Conservation (phyloP, 2,329 filamentous ascomycete species). For the Monilinia aucupariae region DNA sequence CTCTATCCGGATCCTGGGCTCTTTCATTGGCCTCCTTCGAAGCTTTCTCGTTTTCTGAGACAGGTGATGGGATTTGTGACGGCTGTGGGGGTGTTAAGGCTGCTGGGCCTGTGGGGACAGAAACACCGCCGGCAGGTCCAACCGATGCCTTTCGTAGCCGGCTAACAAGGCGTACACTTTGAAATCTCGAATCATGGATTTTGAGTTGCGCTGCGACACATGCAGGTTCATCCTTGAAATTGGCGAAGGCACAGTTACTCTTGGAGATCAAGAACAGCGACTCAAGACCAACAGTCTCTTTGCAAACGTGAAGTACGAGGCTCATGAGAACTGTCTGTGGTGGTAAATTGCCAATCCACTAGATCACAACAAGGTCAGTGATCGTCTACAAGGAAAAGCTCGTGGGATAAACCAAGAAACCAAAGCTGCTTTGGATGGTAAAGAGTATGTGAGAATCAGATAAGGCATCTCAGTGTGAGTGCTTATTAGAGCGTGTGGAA, state of each 20-base stretch:
- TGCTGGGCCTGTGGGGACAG: constrained; percentile 32
- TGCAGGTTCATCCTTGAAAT: constrained; percentile 75
- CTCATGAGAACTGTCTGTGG: constrained; percentile 74
- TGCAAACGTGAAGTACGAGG: constrained; percentile 86
- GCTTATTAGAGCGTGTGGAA: not conserved
- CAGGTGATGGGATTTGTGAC: constrained; percentile 27
- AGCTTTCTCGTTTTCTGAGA: constrained; percentile 35
- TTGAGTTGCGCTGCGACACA: constrained; percentile 73
- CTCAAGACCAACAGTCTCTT: constrained; percentile 69
- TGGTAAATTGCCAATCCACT: constrained; percentile 89
- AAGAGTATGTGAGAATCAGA: not conserved
- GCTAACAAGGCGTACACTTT: constrained; percentile 80
- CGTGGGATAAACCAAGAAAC: not conserved
- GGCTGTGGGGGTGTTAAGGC: constrained; percentile 27
- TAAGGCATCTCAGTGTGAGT: not conserved
- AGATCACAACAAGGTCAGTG: constrained; percentile 3
- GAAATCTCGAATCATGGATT: constrained; percentile 86
- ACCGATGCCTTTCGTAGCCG: constrained; percentile 59
- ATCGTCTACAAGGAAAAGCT: not conserved
- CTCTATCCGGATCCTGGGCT: constrained; percentile 13
- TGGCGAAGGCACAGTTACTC: constrained; percentile 95
- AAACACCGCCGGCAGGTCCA: constrained; percentile 31
- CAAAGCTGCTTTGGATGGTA: not conserved
- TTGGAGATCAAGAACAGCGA: constrained; percentile 93
- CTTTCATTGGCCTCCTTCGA: constrained; percentile 17